Conservation (phyloP, 75 land plant genomes). For the Cupressus sempervirens region DNA sequence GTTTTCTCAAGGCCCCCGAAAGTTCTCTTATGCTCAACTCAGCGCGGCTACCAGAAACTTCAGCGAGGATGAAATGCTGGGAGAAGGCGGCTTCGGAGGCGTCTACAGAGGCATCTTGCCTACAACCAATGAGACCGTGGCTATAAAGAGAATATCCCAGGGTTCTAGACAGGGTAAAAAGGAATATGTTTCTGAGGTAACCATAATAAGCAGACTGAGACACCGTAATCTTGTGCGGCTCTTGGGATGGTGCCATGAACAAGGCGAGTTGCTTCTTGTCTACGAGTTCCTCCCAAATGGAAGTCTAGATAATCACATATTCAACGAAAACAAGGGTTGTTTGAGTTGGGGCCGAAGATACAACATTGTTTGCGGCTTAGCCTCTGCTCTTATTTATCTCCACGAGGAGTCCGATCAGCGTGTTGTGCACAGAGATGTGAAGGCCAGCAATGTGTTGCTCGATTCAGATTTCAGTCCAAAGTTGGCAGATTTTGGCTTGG, state of each 20-base stretch:
- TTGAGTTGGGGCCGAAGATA: constrained; percentile 53
- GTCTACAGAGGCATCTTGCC: constrained; percentile 32
- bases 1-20: constrained; percentile 20
- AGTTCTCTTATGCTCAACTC: constrained; percentile 25
- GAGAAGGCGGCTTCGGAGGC: constrained; percentile 39
- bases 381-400: constrained; percentile 59
- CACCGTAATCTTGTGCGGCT: constrained; percentile 45
- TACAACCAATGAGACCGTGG: constrained; percentile 8
- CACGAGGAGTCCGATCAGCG: constrained; percentile 86
- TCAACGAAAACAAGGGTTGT: not conserved
- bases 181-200: constrained; percentile 41
- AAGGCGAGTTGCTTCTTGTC: constrained; percentile 22
- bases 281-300: constrained; percentile 25
- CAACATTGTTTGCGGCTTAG: constrained; percentile 54
- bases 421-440: constrained; percentile 80
- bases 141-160: constrained; percentile 31
- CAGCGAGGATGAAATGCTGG: constrained; percentile 24
- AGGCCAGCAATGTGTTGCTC: constrained; percentile 77
- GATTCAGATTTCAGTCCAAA: constrained; percentile 65
- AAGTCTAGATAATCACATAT: constrained; percentile 22
- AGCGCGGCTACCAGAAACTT: constrained; percentile 30
- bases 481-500: constrained; percentile 82
- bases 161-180: constrained; percentile 31
- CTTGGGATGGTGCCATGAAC: constrained; percentile 39
- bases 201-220: constrained; percentile 28